Evolutionary conservation across 2,329 filamentous ascomycete genomes (phyloP), one percentile per base, ranked within the genome.

Genomic region (Fusarium temperatum): DNA sequence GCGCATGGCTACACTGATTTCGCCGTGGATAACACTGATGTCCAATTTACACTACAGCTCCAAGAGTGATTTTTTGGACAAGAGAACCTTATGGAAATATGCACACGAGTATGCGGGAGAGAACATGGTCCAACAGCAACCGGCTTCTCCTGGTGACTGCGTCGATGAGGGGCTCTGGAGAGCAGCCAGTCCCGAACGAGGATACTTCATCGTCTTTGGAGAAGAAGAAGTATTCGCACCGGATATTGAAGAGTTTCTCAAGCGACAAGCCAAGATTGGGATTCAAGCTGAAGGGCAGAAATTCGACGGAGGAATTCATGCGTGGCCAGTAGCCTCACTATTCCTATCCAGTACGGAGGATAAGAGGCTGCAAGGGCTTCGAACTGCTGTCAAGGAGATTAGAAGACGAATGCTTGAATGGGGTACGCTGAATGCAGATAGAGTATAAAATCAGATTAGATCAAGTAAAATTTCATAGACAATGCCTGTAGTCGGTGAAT

Each of bases 1-100:
- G 53, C 81, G 81, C 67, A 84, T 95, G 78, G 93, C 92, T 5
- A 86, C 91, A 28, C 85, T 96, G 68, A 93, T 97, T 68, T 95
- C 93, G 15, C 94, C 94, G 0, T 97, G 94, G 94, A 87, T 91
- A 18, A 92, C 91, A 4, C 88, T 97, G 45, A 85, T 94, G 44
- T 94, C 92, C 1, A 82, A 85, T 12, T 87, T 89, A 59, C 92
- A 95, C 77, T 86, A 85, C 60, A 90, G 93, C 74, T 96, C 93
- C 1, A 80, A 84, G 8, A 93, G 92, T 74, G 94, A 97, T 81
- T 97, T 93, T 78, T 87, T 97, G 41, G 90, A 94, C 76, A 86
- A 87, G 24, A 82, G 87, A 22, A 91, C 87, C 59, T 85, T 97
- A 35, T 89, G 92, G 80, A 84, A 85, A 14, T 96, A 95, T 78